Evolutionary conservation across 768 basidiomycete species (phyloP).

Genomic region (Macrocybe gigantea): DNA sequence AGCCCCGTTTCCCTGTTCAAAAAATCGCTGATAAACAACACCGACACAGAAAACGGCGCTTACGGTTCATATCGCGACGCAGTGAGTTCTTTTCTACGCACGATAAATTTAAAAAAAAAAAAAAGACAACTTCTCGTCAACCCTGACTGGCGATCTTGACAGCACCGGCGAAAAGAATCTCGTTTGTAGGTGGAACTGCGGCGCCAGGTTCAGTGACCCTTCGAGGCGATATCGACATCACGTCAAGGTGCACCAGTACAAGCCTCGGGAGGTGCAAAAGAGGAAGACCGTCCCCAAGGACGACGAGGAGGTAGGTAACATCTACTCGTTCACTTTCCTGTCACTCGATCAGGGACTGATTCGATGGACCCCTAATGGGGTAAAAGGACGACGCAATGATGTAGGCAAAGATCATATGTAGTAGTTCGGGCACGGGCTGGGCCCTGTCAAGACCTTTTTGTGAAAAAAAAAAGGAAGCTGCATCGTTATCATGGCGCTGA

Average conservation of each 20-base stretch:
- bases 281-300: too few species aligned
- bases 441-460: too few species aligned
- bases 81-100: constrained; percentile 6
- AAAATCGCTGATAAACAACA: background rate
- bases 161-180: constrained; percentile 15
- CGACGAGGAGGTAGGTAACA: constrained; percentile 4
- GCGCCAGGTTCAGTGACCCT: constrained; percentile 16
- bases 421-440: too few species aligned
- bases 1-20: background rate
- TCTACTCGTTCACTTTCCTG: too few species aligned
- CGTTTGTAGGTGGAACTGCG: constrained; percentile 10
- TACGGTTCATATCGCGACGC: constrained; percentile 15
- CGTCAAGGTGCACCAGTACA: constrained; percentile 12
- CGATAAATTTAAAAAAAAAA: background rate
- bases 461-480: too few species aligned
- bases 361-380: too few species aligned
- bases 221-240: constrained; percentile 16
- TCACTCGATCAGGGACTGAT: too few species aligned
- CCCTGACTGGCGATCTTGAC: too few species aligned
- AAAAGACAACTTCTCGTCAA: too few species aligned
- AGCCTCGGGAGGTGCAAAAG: constrained; percentile 12
- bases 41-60: constrained; percentile 14
- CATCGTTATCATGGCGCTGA: too few species aligned
- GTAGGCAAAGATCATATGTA: too few species aligned
- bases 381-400: too few species aligned